A percentile compares a stretch with the other conserved stretches of the same genome.
Evolutionary conservation across 2,329 filamentous ascomycete species (phyloP).

Genomic region (Paraphoma chrysanthemicola): DNA sequence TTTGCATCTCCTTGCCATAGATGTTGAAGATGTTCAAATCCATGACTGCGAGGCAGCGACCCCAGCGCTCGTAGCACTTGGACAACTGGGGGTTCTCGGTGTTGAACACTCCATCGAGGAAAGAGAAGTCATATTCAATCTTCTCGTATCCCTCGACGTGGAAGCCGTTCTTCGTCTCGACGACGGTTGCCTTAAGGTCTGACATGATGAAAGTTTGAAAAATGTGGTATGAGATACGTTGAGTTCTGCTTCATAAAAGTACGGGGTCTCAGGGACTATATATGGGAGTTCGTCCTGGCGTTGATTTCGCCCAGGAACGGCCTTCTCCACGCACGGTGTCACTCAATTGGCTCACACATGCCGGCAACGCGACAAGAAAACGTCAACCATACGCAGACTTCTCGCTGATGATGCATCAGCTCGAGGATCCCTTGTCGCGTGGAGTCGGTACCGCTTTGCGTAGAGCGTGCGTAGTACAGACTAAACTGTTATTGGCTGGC

Average conservation of each 20-base stretch:
- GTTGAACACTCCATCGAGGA: constrained; percentile 74
- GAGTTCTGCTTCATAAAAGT: constrained; percentile 24
- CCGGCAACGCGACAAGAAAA: constrained; percentile 22
- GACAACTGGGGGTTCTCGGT: constrained; percentile 66
- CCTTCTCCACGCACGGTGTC: constrained; percentile 21
- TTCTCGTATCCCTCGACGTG: constrained; percentile 77
- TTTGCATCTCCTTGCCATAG: constrained; percentile 70
- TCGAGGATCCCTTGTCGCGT: constrained; percentile 30
- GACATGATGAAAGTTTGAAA: constrained; percentile 61
- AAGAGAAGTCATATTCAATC: constrained; percentile 78
- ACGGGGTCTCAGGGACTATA: constrained; percentile 23
- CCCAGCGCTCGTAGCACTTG: constrained; percentile 70
- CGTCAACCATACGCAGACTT: constrained; percentile 36
- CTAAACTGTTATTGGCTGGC: constrained; percentile 34
- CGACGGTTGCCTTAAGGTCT: constrained; percentile 69
- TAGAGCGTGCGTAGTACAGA: constrained; percentile 15
- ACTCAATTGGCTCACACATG: constrained; percentile 30
- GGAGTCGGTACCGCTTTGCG: constrained; percentile 26
- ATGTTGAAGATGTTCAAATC: constrained; percentile 74
- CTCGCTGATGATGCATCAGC: constrained; percentile 24
- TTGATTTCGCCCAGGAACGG: constrained; percentile 17
- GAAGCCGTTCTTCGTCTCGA: constrained; percentile 70
- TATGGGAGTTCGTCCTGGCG: constrained; percentile 17
- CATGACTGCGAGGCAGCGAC: constrained; percentile 71
- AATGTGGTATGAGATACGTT: constrained; percentile 28